These are phyloP conservation scores for Aspergillus pseudotamarii DNA, from an alignment of 2,329 filamentous ascomycete genomes.

Conservation along the genomic window DNA sequence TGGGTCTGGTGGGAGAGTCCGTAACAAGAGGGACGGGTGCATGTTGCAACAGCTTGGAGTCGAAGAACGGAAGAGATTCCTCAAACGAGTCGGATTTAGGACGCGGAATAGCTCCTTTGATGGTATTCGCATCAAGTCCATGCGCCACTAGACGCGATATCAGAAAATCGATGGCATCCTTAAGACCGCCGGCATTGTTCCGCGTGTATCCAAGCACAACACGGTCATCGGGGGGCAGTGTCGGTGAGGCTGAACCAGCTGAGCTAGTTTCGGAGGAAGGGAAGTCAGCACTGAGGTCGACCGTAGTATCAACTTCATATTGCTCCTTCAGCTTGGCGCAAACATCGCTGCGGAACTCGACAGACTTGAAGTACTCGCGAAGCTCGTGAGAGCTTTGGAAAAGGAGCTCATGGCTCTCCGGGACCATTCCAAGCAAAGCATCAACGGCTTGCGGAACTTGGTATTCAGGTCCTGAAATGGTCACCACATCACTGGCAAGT, in stretches of 20 bases:
- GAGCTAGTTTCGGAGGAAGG: conserved; percentile 30
- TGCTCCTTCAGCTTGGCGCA: conserved; percentile 83
- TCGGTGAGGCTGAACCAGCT: conserved; percentile 45
- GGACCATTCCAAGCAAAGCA: conserved; percentile 96
- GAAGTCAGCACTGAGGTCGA: conserved; percentile 55
- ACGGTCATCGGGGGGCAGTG: conserved; percentile 52
- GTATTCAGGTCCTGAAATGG: conserved; percentile 94
- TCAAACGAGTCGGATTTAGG: conserved; percentile 99
- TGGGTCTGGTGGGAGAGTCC: conserved; percentile 85
- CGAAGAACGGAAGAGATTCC: conserved; percentile 93
- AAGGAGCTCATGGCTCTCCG: conserved; percentile 89
- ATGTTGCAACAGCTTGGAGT: conserved; percentile 93
- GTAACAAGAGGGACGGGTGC: conserved; percentile 78
- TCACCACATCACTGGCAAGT: conserved; percentile 93
- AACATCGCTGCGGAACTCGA: conserved; percentile 78
- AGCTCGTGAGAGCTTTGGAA: conserved; percentile 76
- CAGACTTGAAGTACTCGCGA: conserved; percentile 77
- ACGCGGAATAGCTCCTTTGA: conserved; percentile 94
- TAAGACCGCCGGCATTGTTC: conserved; percentile 93
- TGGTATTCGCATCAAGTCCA: conserved; percentile 81
- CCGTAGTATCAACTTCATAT: conserved; percentile 84
- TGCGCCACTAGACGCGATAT: conserved; percentile 82
- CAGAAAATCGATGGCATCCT: conserved; percentile 94
- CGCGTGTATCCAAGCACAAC: conserved; percentile 84
- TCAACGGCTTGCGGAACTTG: conserved; percentile 97